These are phyloP conservation scores for Neophaeococcomyces aloes DNA, from an alignment of 2,329 filamentous ascomycete genomes.

Conservation along the genomic window DNA sequence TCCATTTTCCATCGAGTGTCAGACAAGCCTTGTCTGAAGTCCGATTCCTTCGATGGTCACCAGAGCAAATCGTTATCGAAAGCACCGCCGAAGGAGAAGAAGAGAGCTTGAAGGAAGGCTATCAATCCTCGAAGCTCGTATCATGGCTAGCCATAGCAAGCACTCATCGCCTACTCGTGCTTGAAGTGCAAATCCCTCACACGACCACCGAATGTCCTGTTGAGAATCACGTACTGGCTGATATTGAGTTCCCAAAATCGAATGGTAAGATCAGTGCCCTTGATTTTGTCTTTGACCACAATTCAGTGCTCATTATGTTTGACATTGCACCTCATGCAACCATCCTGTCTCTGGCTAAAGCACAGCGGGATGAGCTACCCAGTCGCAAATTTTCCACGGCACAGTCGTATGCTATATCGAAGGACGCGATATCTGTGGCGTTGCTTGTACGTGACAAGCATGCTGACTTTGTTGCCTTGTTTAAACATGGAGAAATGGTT, in stretches of 20 bases:
- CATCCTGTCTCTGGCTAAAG: slow-evolving; percentile 14
- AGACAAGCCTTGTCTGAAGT: slow-evolving; percentile 9
- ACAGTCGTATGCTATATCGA: neutral
- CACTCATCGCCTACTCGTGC: slow-evolving; percentile 11
- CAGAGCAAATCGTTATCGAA: slow-evolving; percentile 6
- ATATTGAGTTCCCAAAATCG: slow-evolving; percentile 15
- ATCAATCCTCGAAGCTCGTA: neutral
- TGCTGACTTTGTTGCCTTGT: slow-evolving; percentile 15
- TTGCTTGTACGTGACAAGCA: slow-evolving; percentile 15
- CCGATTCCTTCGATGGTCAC: slow-evolving; percentile 15
- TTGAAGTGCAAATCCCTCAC: slow-evolving; percentile 11
- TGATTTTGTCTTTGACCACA: slow-evolving; percentile 18
- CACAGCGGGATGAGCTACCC: slow-evolving; percentile 16
- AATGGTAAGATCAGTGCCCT: slow-evolving; percentile 14
- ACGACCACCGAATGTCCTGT: neutral
- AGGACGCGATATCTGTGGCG: slow-evolving; percentile 11
- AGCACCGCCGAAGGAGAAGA: slow-evolving; percentile 1
- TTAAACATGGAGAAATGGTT: slow-evolving; percentile 9
- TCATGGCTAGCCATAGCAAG: slow-evolving; percentile 16
- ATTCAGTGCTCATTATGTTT: slow-evolving; percentile 17
- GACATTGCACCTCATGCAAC: slow-evolving; percentile 12
- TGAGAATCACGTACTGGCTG: slow-evolving; percentile 13
- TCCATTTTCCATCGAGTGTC: slow-evolving; percentile 6
- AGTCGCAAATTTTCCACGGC: slow-evolving; percentile 16
- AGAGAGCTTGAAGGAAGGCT: slow-evolving; percentile 1